A percentile compares a stretch with the other conserved stretches of the same genome.
phyloP scores from a whole-genome alignment of 495 filamentous ascomycete species.

The Bryoglossum gracile region DNA sequence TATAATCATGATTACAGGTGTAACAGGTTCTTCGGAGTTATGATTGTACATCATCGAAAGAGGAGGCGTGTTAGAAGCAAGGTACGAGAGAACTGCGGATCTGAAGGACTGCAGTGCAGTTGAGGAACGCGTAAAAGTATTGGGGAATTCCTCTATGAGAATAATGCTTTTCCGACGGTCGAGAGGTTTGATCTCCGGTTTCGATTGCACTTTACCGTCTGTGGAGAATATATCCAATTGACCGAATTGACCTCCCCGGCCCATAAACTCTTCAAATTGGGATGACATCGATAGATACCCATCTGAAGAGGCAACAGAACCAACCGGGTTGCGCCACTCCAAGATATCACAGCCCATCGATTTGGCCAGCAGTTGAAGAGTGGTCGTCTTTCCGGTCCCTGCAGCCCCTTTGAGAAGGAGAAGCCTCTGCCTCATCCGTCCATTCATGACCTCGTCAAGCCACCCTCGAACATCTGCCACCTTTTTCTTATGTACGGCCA shows the following conservation, averaged over 20 bases:
- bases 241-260: slow-evolving; percentile 67
- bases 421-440: slow-evolving; percentile 57
- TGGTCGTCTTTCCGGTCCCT: slow-evolving; percentile 88
- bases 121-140: slow-evolving; percentile 62
- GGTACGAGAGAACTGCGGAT: slow-evolving; percentile 61
- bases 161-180: slow-evolving; percentile 50
- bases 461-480: slow-evolving; percentile 77
- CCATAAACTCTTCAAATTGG: slow-evolving; percentile 88
- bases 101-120: slow-evolving; percentile 66
- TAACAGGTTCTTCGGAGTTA: slow-evolving; percentile 33
- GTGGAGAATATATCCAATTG: slow-evolving; percentile 57
- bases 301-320: slow-evolving; percentile 46
- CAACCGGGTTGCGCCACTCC: slow-evolving; percentile 85
- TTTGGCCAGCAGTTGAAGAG: slow-evolving; percentile 65
- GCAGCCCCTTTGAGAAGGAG: slow-evolving; percentile 87
- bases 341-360: slow-evolving; percentile 63
- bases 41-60: slow-evolving; percentile 26
- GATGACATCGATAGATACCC: slow-evolving; percentile 57
- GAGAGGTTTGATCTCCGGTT: slow-evolving; percentile 22
- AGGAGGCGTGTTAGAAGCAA: slow-evolving; percentile 52
- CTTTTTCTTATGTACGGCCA: slow-evolving; percentile 91
- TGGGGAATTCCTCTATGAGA: slow-evolving; percentile 91
- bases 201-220: slow-evolving; percentile 20
- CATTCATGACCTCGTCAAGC: slow-evolving; percentile 65
- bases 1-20: slow-evolving; percentile 80